phyloP scores from a whole-genome alignment of 2,329 filamentous ascomycete species.

The Clathrospora elynae region DNA sequence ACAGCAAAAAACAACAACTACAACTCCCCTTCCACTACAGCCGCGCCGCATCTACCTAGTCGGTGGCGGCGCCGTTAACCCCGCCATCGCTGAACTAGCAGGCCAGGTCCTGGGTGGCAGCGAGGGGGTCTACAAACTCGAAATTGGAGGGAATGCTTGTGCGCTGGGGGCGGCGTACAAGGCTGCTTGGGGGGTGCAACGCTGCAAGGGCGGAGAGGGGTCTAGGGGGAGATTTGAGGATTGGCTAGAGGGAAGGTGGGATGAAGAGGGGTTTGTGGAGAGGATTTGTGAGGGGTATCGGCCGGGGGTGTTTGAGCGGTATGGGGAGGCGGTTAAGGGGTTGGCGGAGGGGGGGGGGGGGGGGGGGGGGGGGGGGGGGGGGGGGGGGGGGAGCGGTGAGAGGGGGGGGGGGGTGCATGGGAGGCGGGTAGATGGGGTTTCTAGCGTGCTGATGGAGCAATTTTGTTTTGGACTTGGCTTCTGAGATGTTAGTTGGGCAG shows the following conservation, averaged over 20 bases:
- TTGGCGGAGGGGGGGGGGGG: constrained; percentile 76
- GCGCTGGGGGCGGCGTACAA: constrained; percentile 94
- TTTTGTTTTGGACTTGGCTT: too few relatives aligned
- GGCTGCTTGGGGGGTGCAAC: constrained; percentile 87
- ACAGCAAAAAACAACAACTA: too few relatives aligned
- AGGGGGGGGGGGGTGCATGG: too few relatives aligned
- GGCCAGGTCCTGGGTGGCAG: constrained; percentile 86
- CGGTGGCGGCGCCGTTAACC: constrained; percentile 87
- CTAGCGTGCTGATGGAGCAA: too few relatives aligned
- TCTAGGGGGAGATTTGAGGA: constrained; percentile 80
- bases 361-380: background rate
- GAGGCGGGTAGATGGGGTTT: too few relatives aligned
- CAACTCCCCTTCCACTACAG: constrained; percentile 70
- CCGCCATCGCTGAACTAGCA: constrained; percentile 81
- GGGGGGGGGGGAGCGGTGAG: too few relatives aligned
- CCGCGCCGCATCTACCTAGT: constrained; percentile 92
- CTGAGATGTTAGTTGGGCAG: too few relatives aligned
- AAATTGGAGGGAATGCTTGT: constrained; percentile 94
- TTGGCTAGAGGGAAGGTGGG: constrained; percentile 82
- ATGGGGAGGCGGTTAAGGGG: constrained; percentile 75
- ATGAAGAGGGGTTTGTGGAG: constrained; percentile 79
- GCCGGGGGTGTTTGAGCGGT: constrained; percentile 73
- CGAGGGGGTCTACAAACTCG: constrained; percentile 90
- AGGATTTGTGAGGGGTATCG: constrained; percentile 83
- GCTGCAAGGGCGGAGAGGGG: too few relatives aligned